Evolutionary conservation across 2,329 filamentous ascomycete species (phyloP), one percentile per base, ranked within the genome.

Genomic region (Rasamsonia emersonii): DNA sequence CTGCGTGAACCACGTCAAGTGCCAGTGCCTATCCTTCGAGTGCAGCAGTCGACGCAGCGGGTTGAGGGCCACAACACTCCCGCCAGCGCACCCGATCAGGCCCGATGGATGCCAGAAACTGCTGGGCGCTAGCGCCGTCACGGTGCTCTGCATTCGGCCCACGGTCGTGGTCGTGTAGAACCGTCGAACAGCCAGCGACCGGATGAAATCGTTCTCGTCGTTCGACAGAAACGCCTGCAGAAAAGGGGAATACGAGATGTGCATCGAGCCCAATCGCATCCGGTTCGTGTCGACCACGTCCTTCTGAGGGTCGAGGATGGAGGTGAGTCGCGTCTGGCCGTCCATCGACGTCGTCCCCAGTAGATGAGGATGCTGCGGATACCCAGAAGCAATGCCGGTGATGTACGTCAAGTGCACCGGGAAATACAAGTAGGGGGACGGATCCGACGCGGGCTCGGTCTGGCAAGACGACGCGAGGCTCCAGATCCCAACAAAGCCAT

Each of bases 1-100:
- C 42, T 77, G 72, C 15, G 58, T 50, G 41, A 77, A 77, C 68
- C 73, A 75, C 5, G 56, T 65, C 40, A 74, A 70, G 36, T 73
- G 63, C 58, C 63, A 73, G 8, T 67, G 62, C 6, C 60, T 55
- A 7, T 62, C 61, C 40, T 72, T 75, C 9, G 59, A 51, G 34
- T 69, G 66, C 11, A 71, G 40, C 3, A 74, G 49, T 25, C 68
- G 64, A 7, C 62, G 58, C 20, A 75, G 47, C 1, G 71, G 68
- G 42, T 75, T 77, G 2, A 61, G 65, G 1, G 60, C 61, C 5
- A 64, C 48, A 0, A 73, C 67, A 11, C 61, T 60, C 0, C 75
- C 75, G 23, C 65, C 64, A 0, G 66, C 61, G 14, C 64, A 67
- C 0, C 70, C 74, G 2, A 68, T 54, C 9, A 79, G 51, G 1